phyloP scores from a whole-genome alignment of 75 land plant genomes.

The Pinus albicaulis region DNA sequence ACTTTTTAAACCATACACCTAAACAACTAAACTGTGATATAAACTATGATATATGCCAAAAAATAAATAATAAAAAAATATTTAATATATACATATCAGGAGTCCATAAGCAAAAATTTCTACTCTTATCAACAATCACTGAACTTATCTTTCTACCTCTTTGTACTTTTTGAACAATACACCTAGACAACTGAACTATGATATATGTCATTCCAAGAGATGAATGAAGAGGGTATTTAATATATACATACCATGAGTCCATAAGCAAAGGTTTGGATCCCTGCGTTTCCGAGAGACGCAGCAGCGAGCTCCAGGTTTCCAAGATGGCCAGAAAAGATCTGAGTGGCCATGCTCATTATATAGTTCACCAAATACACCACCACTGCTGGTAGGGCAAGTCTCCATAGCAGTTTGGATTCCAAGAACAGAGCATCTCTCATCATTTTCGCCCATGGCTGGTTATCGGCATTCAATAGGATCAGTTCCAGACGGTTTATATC shows the following conservation, averaged over 20 bases:
- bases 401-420: conserved; percentile 22
- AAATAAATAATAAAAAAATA: no score
- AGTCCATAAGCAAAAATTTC: no score
- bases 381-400: conserved; percentile 64
- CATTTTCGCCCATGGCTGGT: background rate
- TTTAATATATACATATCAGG: no score
- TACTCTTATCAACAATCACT: no score
- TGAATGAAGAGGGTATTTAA: no score
- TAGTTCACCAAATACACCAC: conserved; percentile 66
- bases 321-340: conserved; percentile 70
- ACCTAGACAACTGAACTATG: no score
- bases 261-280: conserved; percentile 55
- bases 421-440: background rate
- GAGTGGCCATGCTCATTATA: conserved; percentile 51
- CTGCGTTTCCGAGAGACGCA: conserved; percentile 65
- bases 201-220: no score
- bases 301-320: conserved; percentile 79
- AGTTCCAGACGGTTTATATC: background rate
- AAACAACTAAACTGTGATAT: no score
- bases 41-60: no score
- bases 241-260: conserved; percentile 51
- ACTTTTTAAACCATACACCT: no score
- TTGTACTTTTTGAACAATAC: no score
- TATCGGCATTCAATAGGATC: background rate
- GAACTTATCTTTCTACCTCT: no score